These are phyloP conservation scores for Verticillium nonalfalfae DNA, from an alignment of 2,329 filamentous ascomycete genomes.

Conservation along the genomic window DNA sequence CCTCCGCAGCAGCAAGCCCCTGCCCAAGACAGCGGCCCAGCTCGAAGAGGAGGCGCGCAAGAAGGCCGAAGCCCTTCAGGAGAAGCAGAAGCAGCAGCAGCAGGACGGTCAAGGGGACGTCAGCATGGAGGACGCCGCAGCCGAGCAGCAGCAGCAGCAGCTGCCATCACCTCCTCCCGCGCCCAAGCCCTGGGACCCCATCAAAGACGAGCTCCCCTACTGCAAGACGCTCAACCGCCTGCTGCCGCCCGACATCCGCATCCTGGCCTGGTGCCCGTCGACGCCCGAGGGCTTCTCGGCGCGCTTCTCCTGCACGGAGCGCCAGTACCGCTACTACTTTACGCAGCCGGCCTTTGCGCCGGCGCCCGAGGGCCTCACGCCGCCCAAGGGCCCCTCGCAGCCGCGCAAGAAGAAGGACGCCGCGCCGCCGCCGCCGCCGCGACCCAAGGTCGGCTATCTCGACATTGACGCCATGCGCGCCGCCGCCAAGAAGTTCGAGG, in stretches of 20 bases:
- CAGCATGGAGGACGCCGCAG: background rate
- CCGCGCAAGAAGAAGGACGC: conserved; percentile 3
- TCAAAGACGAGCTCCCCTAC: conserved; percentile 80
- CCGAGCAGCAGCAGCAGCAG: background rate
- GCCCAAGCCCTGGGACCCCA: conserved; percentile 50
- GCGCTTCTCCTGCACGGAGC: conserved; percentile 85
- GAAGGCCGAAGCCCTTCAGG: conserved; percentile 25
- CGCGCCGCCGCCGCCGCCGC: conserved; percentile 22
- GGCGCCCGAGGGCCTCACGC: conserved; percentile 45
- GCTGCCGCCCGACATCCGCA: conserved; percentile 80
- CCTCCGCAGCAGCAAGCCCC: conserved; percentile 71
- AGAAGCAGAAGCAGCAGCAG: conserved; percentile 11
- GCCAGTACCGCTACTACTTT: conserved; percentile 95
- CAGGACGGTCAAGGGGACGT: conserved; percentile 5
- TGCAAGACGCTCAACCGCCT: conserved; percentile 77
- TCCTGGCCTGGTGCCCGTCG: conserved; percentile 87
- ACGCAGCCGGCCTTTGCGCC: conserved; percentile 85
- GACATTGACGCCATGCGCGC: conserved; percentile 81
- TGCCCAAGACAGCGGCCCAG: conserved; percentile 55
- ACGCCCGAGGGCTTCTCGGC: conserved; percentile 79
- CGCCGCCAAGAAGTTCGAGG: conserved; percentile 74
- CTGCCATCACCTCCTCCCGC: conserved; percentile 4
- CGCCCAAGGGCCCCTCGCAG: background rate
- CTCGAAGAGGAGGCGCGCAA: conserved; percentile 77
- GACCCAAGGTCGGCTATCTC: conserved; percentile 62